Evolutionary conservation across 768 basidiomycete species (phyloP).

Genomic region (Rubroboletus satanas): DNA sequence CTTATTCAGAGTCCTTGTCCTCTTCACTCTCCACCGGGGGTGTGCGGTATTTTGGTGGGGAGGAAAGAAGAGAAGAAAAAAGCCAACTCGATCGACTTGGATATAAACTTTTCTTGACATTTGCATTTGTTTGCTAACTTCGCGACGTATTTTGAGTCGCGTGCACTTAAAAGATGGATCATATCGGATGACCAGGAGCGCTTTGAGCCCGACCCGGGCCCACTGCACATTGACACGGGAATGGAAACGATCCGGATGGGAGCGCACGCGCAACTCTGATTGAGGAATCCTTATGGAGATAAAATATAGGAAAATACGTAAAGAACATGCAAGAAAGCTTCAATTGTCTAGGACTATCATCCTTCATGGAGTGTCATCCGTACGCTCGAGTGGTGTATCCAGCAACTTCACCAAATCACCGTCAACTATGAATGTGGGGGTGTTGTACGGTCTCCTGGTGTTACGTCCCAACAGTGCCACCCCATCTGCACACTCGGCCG

Average conservation of each 20-base stretch:
- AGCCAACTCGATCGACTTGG: slow-evolving; percentile 5
- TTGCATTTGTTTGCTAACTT: slow-evolving; percentile 19
- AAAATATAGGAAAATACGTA: background rate
- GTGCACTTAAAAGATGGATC: background rate
- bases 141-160: background rate
- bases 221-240: too few species aligned
- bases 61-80: slow-evolving; percentile 39
- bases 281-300: background rate
- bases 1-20: slow-evolving; percentile 26
- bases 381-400: slow-evolving; percentile 1
- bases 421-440: slow-evolving; percentile 1
- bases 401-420: background rate
- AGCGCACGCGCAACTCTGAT: background rate
- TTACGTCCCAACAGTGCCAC: slow-evolving; percentile 14
- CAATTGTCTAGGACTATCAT: background rate
- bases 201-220: too few species aligned
- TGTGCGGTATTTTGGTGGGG: slow-evolving; percentile 45
- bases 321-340: background rate
- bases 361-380: background rate
- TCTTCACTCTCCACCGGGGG: slow-evolving; percentile 48
- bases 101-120: slow-evolving; percentile 18
- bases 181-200: too few species aligned
- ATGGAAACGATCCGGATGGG: background rate
- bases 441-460: background rate
- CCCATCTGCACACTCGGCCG: slow-evolving; percentile 6